Conservation (phyloP, 805 yeast species). For the Starmera caribaea region DNA sequence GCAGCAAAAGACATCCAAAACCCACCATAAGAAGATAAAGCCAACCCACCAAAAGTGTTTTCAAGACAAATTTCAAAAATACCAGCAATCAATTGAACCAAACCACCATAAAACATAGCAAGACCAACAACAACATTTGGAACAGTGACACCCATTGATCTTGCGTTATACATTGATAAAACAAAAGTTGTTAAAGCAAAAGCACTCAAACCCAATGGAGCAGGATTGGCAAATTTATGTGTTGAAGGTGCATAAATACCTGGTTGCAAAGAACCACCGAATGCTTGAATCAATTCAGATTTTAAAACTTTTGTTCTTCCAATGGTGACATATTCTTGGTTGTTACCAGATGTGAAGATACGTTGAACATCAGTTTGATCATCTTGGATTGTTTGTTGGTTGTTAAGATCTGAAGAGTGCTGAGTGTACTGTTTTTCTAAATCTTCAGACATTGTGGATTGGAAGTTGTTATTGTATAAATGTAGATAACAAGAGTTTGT, state of each 20-base stretch:
- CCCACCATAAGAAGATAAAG: conserved; percentile 54
- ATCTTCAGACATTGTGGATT: neutral
- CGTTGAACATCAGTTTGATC: conserved; percentile 10
- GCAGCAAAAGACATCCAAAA: conserved; percentile 65
- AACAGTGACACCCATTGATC: conserved; percentile 40
- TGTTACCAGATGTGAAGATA: conserved; percentile 30
- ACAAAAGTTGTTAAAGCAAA: conserved; percentile 58
- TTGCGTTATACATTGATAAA: conserved; percentile 43
- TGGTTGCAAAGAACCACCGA: conserved; percentile 79
- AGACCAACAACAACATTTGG: conserved; percentile 48
- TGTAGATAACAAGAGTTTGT: too few relatives aligned
- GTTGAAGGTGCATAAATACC: conserved; percentile 50
- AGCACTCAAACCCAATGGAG: conserved; percentile 53
- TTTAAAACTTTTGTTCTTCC: conserved; percentile 64
- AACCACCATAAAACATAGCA: conserved; percentile 57
- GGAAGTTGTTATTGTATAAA: too few relatives aligned
- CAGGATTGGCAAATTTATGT: conserved; percentile 56
- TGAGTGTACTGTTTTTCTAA: neutral
- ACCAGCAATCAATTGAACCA: conserved; percentile 51
- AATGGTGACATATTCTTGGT: conserved; percentile 56
- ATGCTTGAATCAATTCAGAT: conserved; percentile 51
- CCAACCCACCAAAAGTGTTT: conserved; percentile 61
- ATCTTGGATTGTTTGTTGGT: neutral
- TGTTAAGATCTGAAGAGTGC: neutral
- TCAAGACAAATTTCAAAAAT: conserved; percentile 57